These are phyloP conservation scores for Gardenia jasminoides DNA, from an alignment of 257 asterid genomes.

Conservation along the genomic window DNA sequence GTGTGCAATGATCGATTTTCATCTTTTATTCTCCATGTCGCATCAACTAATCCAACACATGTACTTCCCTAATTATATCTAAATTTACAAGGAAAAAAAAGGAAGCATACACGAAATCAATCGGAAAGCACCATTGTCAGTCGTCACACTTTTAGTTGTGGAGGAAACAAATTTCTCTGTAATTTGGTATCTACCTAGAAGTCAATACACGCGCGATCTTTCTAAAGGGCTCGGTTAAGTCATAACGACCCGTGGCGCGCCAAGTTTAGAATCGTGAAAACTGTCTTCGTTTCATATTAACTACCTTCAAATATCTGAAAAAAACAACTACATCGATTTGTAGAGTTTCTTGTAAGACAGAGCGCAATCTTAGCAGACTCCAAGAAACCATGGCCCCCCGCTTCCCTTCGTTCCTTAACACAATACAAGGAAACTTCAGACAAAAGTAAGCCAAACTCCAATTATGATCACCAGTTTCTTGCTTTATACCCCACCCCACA, in stretches of 20 bases:
- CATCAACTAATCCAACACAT: no score
- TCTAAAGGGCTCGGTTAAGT: background rate
- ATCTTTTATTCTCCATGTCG: no score
- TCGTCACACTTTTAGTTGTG: no score
- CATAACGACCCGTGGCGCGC: constrained; percentile 1
- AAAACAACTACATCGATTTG: background rate
- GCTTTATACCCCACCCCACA: background rate
- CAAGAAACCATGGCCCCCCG: constrained; percentile 51
- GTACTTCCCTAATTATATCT: no score
- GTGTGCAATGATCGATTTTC: no score
- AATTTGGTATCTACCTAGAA: background rate
- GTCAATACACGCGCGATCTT: background rate
- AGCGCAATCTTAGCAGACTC: constrained; percentile 37
- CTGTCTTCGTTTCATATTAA: background rate
- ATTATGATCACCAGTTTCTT: constrained; percentile 1
- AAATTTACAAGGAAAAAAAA: no score
- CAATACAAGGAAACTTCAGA: constrained; percentile 27
- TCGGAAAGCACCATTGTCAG: no score
- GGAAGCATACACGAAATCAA: no score
- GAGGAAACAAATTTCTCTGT: no score
- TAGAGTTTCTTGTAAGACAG: constrained; percentile 17
- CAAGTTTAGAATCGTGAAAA: background rate
- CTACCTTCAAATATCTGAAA: background rate
- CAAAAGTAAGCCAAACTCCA: constrained; percentile 32
- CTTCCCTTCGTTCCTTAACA: constrained; percentile 45